phyloP scores from a whole-genome alignment of 805 yeast species.

The Dipodascopsis uninucleata region DNA sequence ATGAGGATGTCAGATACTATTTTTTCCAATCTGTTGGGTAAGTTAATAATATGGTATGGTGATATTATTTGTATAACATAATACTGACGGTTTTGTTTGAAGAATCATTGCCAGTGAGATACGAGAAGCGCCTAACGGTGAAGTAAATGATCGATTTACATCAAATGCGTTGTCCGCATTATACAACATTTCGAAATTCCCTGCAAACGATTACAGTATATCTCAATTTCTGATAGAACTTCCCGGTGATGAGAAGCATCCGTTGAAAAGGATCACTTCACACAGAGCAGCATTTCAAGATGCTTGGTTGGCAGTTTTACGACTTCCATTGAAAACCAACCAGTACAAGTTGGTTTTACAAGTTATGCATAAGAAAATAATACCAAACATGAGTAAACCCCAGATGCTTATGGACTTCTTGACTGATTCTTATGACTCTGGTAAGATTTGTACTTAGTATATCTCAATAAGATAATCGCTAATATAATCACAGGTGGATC shows the following conservation, averaged over 20 bases:
- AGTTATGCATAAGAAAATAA: constrained; percentile 75
- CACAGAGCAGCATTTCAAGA: constrained; percentile 66
- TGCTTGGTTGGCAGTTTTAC: constrained; percentile 58
- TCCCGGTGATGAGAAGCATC: constrained; percentile 17
- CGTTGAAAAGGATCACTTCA: constrained; percentile 31
- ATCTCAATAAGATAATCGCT: constrained; percentile 26
- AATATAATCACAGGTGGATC: constrained; percentile 43
- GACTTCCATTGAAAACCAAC: constrained; percentile 43
- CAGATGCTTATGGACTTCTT: constrained; percentile 87
- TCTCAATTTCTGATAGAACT: constrained; percentile 17
- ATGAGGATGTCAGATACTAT: constrained; percentile 76
- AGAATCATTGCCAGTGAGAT: constrained; percentile 29
- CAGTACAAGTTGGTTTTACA: constrained; percentile 70
- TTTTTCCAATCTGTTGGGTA: constrained; percentile 51
- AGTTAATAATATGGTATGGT: not conserved
- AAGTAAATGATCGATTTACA: constrained; percentile 17
- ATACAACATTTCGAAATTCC: constrained; percentile 25
- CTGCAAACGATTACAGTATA: constrained; percentile 29
- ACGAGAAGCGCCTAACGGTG: constrained; percentile 5
- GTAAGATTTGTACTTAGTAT: constrained; percentile 6
- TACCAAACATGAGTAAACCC: constrained; percentile 77
- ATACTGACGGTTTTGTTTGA: constrained; percentile 39
- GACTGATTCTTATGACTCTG: constrained; percentile 69
- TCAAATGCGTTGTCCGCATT: constrained; percentile 27
- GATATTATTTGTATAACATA: too few relatives aligned